phyloP scores from a whole-genome alignment of 2,329 filamentous ascomycete genomes.

The Trichoderma oligosporum region DNA sequence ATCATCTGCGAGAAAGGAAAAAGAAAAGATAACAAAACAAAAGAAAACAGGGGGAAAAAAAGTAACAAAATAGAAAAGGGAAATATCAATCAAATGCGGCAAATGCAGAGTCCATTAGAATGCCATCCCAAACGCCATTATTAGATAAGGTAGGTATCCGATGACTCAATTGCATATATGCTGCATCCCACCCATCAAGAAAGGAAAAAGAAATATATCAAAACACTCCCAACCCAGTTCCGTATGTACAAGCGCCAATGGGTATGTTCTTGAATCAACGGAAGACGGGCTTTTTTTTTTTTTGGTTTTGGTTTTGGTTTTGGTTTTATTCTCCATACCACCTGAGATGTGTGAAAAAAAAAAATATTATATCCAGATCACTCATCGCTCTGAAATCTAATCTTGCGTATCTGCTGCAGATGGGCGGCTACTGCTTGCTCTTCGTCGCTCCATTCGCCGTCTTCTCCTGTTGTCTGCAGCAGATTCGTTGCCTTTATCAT shows the following conservation, averaged over 20 bases:
- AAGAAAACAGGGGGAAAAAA: not conserved
- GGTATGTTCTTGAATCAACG: slow-evolving; percentile 1
- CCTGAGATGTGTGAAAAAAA: not conserved
- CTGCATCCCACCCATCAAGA: slow-evolving; percentile 6
- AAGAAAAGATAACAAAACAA: slow-evolving; percentile 2
- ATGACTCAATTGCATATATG: slow-evolving; percentile 18
- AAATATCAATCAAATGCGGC: slow-evolving; percentile 16
- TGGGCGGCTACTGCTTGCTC: slow-evolving; percentile 37
- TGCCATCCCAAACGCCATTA: slow-evolving; percentile 19
- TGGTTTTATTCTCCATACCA: not conserved
- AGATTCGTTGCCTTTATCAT: slow-evolving; percentile 32
- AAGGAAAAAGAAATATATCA: not conserved
- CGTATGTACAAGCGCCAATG: slow-evolving; percentile 11
- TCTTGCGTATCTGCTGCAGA: slow-evolving; percentile 39
- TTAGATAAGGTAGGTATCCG: slow-evolving; percentile 16
- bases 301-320: not conserved
- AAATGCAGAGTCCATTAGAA: slow-evolving; percentile 15
- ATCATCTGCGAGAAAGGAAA: not conserved
- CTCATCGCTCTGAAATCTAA: slow-evolving; percentile 21
- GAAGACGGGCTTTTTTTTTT: not conserved
- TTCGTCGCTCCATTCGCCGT: slow-evolving; percentile 52
- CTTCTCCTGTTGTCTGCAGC: slow-evolving; percentile 50
- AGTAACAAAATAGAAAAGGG: too few relatives aligned
- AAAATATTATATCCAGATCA: not conserved
- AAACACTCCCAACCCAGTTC: not conserved